Percentiles rank a stretch among this genome's conserved stretches.
phyloP scores from a whole-genome alignment of 768 basidiomycete species.

The Dioszegia hungarica region DNA sequence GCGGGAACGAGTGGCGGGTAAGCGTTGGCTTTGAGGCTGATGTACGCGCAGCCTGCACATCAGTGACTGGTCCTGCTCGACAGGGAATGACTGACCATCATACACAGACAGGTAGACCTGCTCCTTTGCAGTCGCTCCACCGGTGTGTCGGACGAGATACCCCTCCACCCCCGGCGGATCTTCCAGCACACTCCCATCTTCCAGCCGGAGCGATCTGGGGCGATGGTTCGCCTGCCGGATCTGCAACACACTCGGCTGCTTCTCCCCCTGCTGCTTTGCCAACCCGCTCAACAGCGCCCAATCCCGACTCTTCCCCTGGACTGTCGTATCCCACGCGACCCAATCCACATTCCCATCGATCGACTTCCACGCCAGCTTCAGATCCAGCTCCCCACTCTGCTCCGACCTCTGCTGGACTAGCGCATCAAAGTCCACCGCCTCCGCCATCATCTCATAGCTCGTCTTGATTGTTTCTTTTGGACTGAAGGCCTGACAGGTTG shows the following conservation, averaged over 20 bases:
- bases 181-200: constrained; percentile 55
- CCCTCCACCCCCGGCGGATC: constrained; percentile 85
- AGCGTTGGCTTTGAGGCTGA: constrained; percentile 22
- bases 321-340: constrained; percentile 63
- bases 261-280: constrained; percentile 63
- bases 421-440: constrained; percentile 61
- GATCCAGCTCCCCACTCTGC: constrained; percentile 50
- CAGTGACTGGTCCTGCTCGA: too few relatives aligned
- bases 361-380: constrained; percentile 75
- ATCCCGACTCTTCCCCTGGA: constrained; percentile 59
- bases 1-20: constrained; percentile 30
- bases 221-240: constrained; percentile 69
- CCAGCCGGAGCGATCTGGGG: constrained; percentile 52
- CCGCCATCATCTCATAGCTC: constrained; percentile 58
- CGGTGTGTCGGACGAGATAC: constrained; percentile 55
- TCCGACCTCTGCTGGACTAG: constrained; percentile 57
- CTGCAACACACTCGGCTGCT: constrained; percentile 55
- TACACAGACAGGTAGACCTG: constrained; percentile 33
- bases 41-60: constrained; percentile 37
- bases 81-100: constrained; percentile 29
- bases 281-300: constrained; percentile 75
- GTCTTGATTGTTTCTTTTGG: constrained; percentile 61
- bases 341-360: constrained; percentile 70
- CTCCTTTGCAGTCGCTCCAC: constrained; percentile 14
- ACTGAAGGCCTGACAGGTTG: constrained; percentile 57